Base-by-base conservation (phyloP, 2,329 filamentous ascomycete species). In the Alternaria metachromatica region DNA sequence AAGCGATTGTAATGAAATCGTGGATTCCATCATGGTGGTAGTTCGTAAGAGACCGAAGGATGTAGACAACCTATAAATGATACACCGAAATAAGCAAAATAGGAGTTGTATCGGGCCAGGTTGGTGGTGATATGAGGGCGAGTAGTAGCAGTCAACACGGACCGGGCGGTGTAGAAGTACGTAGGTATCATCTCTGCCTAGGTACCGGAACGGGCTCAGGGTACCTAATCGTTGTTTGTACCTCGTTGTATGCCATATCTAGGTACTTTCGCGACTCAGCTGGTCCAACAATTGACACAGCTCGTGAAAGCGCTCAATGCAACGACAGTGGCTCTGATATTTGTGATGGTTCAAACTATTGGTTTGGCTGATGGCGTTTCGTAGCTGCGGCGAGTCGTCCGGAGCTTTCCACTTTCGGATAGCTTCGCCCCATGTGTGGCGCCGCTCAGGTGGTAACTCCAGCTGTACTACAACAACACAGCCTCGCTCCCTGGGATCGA, bases 381-480 rank as follows among this genome's bases (percentile, higher is more conserved):
- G 3, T 20, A 37, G 49, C 33, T 63, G 55, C 60, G 60, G 60
- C 50, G 50, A 63, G 41, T 26, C 3, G 44, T 41, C 49, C 64
- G 57, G 62, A 62, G 28, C 55, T 28, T 65, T 57, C 64, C 62
- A n/a, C 37, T 56, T 67, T 43, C 10, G 55, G 58, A 54, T 13
- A 56, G 62, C 62, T 67, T 53, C 59, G 58, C 64, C 65, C 65
- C 48, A 55, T 56, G 11, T 59, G 62, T 67, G 65, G 62, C 62
- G 62, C 54, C 15, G 37, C 37, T 41, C 37, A 41, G 37, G n/a
- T 41, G 23, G 48, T 45, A 58, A 37, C 54, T 54, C 58, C 30
- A 60, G 53, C 55, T 60, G 55, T 51, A 60, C 43, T 4, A 55
- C 49, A 23, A 46, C 58, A 60, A 44, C 53, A 50, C 59, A 53